These are phyloP conservation scores for Sambucus nigra DNA, from an alignment of 129 eudicot genomes.

Conservation along the genomic window DNA sequence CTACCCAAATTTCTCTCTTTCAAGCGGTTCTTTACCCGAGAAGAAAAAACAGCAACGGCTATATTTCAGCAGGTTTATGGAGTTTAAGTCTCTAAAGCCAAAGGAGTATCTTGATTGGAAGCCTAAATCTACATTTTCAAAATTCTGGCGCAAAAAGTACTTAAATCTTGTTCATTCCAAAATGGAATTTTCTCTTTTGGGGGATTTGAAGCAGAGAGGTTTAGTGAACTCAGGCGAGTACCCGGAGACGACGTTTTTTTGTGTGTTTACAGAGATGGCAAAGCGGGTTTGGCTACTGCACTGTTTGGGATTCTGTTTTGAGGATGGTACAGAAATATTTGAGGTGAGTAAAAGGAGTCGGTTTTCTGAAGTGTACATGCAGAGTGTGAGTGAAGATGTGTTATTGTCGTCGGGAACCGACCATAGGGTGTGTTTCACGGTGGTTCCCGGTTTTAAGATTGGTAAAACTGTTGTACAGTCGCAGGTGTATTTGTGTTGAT, in stretches of 20 bases:
- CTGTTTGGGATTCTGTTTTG: constrained; percentile 49
- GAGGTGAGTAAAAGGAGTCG: constrained; percentile 43
- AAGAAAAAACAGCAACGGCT: constrained; percentile 12
- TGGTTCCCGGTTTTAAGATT: constrained; percentile 80
- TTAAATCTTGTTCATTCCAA: constrained; percentile 50
- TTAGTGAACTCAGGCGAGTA: constrained; percentile 31
- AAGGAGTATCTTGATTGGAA: constrained; percentile 53
- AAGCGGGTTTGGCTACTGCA: constrained; percentile 66
- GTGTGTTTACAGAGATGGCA: constrained; percentile 57
- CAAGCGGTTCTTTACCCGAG: constrained; percentile 13
- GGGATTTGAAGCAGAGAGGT: constrained; percentile 43
- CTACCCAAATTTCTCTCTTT: constrained; percentile 30
- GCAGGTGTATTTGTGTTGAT: too few species aligned
- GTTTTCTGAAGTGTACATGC: constrained; percentile 78
- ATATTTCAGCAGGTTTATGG: constrained; percentile 44
- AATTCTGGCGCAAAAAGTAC: constrained; percentile 55
- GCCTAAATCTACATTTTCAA: constrained; percentile 53
- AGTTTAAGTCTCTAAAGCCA: constrained; percentile 40
- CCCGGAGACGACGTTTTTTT: constrained; percentile 61
- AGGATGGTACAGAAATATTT: constrained; percentile 41
- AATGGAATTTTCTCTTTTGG: constrained; percentile 67
- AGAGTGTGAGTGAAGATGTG: constrained; percentile 52
- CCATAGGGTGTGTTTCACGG: constrained; percentile 57
- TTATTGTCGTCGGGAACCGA: constrained; percentile 24
- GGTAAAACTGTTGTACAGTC: constrained; percentile 63